Base-by-base conservation (phyloP, 768 basidiomycete genomes). In the Mycena vulgaris region DNA sequence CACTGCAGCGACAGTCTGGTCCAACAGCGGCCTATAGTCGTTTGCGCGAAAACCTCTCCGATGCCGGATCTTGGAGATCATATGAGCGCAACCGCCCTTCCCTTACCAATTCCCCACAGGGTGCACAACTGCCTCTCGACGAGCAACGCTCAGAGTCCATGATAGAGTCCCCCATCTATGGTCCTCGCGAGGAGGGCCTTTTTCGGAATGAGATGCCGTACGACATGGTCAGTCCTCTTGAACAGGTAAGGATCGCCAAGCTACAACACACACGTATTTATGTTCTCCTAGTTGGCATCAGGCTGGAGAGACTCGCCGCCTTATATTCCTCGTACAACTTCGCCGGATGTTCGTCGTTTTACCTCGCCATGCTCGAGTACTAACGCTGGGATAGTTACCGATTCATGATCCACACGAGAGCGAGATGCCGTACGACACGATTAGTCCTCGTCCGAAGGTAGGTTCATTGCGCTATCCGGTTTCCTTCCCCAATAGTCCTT, bases 161-260 rank as follows among this genome's bases (percentile, higher is more conserved):
- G 16, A 16, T 48, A 6, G 69, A 65, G 11, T 51, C 71, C 9
- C 67, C 68, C 17, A 19, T 69, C 19, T 73, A 52, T 39, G 71
- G 68, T 25, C 68, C 63, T 17, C 58, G 68, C 19, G 61, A 65
- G 39, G 60, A 69, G 49, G 71, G 35, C 1, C 64, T 73, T 17
- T 73, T 73, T 42, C 63, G 58, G 14, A 33, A 68, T 27, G 71
- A 72, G 19, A 56, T 73, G 53, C 70, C 59, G 9, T 66, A 66
- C 40, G 71, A 73, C 19, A 69, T 49, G 63, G 67, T 40, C 3
- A 73, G 71, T 23, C 71, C 71, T 31, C 68, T 73, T 49, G 57
- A 68, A 19, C 48, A 69, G 64, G 71, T 69, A 39, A 66, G 31
- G 13, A 30, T 55, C 25, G 16, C 27, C 7, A 7, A n/a, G 28